Evolutionary conservation across 2,329 filamentous ascomycete species (phyloP).

Genomic region (Cadophora gregata): DNA sequence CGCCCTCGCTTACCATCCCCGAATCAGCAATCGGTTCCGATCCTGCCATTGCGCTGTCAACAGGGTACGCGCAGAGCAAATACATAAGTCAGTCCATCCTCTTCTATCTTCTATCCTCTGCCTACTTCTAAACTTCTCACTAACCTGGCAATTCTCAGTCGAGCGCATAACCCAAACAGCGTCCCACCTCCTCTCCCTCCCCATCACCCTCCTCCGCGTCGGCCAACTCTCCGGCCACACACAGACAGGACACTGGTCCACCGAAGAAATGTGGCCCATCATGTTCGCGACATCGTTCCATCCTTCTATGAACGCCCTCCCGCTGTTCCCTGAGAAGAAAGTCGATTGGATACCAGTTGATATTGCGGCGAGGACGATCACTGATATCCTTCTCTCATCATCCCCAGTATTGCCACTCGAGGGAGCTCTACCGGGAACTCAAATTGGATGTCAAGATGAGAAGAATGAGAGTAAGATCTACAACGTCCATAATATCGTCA

Average conservation of each 20-base stretch:
- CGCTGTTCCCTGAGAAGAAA: conserved; percentile 24
- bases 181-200: conserved; percentile 27
- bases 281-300: conserved; percentile 34
- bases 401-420: no score
- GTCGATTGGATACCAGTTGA: conserved; percentile 42
- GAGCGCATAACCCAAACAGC: conserved; percentile 39
- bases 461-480: conserved; percentile 20
- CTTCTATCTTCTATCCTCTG: conserved; percentile 4
- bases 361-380: conserved; percentile 33
- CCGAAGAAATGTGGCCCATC: conserved; percentile 40
- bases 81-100: conserved; percentile 35
- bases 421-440: background rate
- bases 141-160: conserved; percentile 22
- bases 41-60: conserved; percentile 34
- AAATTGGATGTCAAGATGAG: background rate
- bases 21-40: conserved; percentile 36
- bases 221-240: conserved; percentile 41
- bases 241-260: conserved; percentile 37
- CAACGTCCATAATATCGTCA: conserved; percentile 40
- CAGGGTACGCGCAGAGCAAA: conserved; percentile 42
- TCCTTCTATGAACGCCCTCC: conserved; percentile 27
- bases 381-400: conserved; percentile 25
- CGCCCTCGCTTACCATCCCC: conserved; percentile 20
- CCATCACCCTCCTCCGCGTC: conserved; percentile 36
- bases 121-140: background rate